Base-by-base conservation (phyloP, 306 rosid species). In the Pyrus betulifolia region DNA sequence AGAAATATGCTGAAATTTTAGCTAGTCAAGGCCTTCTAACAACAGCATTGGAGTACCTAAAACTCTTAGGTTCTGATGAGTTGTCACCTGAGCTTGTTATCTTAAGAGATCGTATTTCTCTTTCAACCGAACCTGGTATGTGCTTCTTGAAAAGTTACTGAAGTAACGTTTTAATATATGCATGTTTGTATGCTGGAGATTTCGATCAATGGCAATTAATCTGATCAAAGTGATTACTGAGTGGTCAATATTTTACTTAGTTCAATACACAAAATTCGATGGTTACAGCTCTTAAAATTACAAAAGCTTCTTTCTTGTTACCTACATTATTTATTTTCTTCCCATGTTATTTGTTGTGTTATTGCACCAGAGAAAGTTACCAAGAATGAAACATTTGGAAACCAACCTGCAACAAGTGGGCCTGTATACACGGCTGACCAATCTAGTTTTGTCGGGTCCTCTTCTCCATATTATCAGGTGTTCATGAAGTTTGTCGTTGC, bases 1-100 rank as follows among this genome's bases (percentile, higher is more conserved):
- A 95, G 89, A 95, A 89, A 86, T 95, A 95, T 81, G 96, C 97
- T 81, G 99, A 95, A 85, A 91, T 95, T 81, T 92, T 95, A 83
- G 97, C 97, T 30, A 92, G 97, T 81, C 97, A 95, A 84, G 99
- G 97, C 75, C 86, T 91, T 78, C 78, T 91, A 79, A 88, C 92
- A 54, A 88, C 98, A 38, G 99, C 99, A 14, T 72, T 89, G 93
- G 99, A 92, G 89, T 92, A 95, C 81, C 82, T 95, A 69, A 92
- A 87, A 84, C 90, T 95, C 70, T 82, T 95, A 86, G 98, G 99
- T 67, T 82, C 96, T 72, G 97, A 92, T 81, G 97, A 91, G 78
- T 87, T 95, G 79, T 80, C 99, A 0, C 91, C 99, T 54, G 99
- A 95, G 76, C 96, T 95, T 74, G 81, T 74, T 75, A 86, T 95